A percentile compares a stretch with the other conserved stretches of the same genome.
Conservation (phyloP, 2,329 filamentous ascomycete genomes). For the Ascochyta koolunga region DNA sequence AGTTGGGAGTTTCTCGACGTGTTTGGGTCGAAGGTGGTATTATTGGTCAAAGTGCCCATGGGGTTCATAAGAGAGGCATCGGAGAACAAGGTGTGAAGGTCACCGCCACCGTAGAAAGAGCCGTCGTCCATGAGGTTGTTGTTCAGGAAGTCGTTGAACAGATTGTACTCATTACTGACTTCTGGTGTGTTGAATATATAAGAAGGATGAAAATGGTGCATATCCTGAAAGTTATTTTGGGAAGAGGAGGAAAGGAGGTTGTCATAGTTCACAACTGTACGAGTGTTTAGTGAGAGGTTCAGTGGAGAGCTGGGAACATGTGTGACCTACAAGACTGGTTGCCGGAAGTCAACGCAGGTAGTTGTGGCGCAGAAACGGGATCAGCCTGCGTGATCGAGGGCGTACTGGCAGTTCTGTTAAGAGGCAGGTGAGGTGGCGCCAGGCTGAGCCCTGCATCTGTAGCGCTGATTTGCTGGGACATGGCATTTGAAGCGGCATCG, state of each 20-base stretch:
- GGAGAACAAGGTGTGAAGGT: slow-evolving; percentile 61
- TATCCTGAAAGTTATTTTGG: slow-evolving; percentile 88
- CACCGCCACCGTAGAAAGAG: slow-evolving; percentile 50
- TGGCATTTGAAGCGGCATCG: slow-evolving; percentile 34
- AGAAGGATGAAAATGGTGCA: slow-evolving; percentile 90
- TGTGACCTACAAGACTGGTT: slow-evolving; percentile 75
- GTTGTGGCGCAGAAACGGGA: slow-evolving; percentile 70
- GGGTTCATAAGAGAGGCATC: slow-evolving; percentile 61
- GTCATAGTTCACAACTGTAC: slow-evolving; percentile 78
- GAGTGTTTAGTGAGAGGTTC: slow-evolving; percentile 33
- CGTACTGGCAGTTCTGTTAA: slow-evolving; percentile 44
- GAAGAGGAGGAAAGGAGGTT: slow-evolving; percentile 71
- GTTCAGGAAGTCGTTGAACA: slow-evolving; percentile 95
- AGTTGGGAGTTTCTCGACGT: slow-evolving; percentile 55
- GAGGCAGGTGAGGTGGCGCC: slow-evolving; percentile 43
- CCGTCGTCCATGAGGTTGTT: slow-evolving; percentile 82
- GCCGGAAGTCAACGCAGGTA: slow-evolving; percentile 66
- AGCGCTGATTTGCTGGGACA: slow-evolving; percentile 38
- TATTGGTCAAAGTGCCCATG: slow-evolving; percentile 49
- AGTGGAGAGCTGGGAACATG: slow-evolving; percentile 31
- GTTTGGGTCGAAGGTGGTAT: slow-evolving; percentile 43
- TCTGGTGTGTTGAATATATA: slow-evolving; percentile 96
- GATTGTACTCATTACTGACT: slow-evolving; percentile 94
- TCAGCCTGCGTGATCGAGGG: slow-evolving; percentile 76
- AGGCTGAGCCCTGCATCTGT: slow-evolving; percentile 49